Base-by-base conservation (phyloP, 305 asterid species). In the Fraxinus paxiana region DNA sequence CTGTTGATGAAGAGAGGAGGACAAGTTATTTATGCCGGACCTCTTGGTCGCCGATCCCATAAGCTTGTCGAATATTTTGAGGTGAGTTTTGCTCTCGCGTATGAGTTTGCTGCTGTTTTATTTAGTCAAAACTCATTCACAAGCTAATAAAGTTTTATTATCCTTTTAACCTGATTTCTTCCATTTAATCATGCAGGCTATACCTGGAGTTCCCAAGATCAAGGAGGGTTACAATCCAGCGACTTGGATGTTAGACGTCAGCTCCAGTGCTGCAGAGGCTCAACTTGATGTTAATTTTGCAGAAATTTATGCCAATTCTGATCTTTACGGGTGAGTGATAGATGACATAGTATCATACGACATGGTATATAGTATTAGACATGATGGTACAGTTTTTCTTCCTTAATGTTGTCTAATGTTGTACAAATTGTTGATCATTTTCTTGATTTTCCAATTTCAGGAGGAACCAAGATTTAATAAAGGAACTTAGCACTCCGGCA, bases 1-100 rank as follows among this genome's bases (percentile, higher is more conserved):
- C 76, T 94, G 77, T 78, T 94, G 80, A 93, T 94, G 97, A 93
- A 92, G 90, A 89, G 97, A 89, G 98, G 97, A 83, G 98, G 98
- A 79, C 93, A 90, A 85, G 92, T 91, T 7, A 90, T 89, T 80
- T 94, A 92, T 61, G 91, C 88, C 2, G 98, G 97, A 80, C 80
- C 92, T 70, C 96, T 94, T 15, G 97, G 98, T 43, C 87, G 56
- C 76, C 92, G 61, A 3, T 92, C 97, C 73, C 88, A 83, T 79
- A 85, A 85, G 43, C 92, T 93, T 70, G 86, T 93, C 1, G 93
- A 91, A 46, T 94, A 92, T 81, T 92, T 94, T 77, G 97, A 94
- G 93, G 98, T 92, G 73, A 75, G 82, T 2, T 77, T 84, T 71
- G 74, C 12, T 77, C 56, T 22, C 10, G 56, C 5, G 65, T 33